Evolutionary conservation across 306 rosid species (phyloP), one percentile per base, ranked within the genome.

Genomic region (Trichosanthes truncata): DNA sequence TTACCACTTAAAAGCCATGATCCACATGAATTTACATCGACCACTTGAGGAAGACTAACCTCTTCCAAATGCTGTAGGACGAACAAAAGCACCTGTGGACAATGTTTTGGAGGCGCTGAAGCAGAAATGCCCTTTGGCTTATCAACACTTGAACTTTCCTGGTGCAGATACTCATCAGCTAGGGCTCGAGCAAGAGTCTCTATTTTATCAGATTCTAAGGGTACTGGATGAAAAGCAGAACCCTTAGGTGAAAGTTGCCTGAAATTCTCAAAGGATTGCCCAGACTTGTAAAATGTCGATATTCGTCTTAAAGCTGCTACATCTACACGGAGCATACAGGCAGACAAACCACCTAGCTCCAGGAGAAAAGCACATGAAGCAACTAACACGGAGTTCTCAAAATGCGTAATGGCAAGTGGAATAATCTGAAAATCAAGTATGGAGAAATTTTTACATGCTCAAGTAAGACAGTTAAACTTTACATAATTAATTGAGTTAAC

Each of bases 301-400:
- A 91, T 91, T 77, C 97, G 91, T 88, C 89, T 94, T 79, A 94
- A 89, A 77, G 88, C 90, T 83, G 97, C 90, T 71, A 94, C 80
- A 82, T 94, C 97, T 73, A 87, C 76, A 49, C 89, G 91, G 83
- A 92, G 84, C 91, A 87, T 91, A 81, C 88, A 85, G 82, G 97
- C 95, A 84, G 97, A 92, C 84, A 91, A 83, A 51, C 98, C 98
- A 78, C 96, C 89, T 61, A 94, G 95, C 89, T 91, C 97, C 80
- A 94, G 79, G 79, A 94, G 92, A 83, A 94, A 91, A 82, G 95
- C 87, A 85, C 97, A 92, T 11, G 98, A 91, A 71, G 98, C 92
- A 84, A 86, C 97, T 82, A 94, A 89, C 86, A 87, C 84, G 56
- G 91, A 84, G 89, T 92, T 89, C 87, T 94, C 98, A 85, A 89